Evolutionary conservation across 2,329 filamentous ascomycete genomes (phyloP).

Genomic region (Hortaea werneckii): DNA sequence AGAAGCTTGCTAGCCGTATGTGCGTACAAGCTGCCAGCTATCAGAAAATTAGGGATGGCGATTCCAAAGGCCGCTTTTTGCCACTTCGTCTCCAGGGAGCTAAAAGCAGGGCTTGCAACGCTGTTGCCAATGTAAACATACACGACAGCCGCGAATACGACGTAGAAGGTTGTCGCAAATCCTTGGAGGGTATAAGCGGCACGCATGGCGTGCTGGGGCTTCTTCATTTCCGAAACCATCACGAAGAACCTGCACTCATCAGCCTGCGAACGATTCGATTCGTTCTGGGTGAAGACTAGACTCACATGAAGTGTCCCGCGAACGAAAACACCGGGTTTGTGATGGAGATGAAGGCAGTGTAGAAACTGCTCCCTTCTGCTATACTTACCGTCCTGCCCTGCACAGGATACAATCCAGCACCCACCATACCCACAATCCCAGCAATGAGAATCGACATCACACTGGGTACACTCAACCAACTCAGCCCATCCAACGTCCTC

Average conservation of each 20-base stretch:
- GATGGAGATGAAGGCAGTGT: slow-evolving; percentile 49
- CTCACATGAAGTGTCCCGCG: slow-evolving; percentile 48
- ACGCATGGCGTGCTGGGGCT: slow-evolving; percentile 40
- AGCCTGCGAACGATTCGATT: background rate
- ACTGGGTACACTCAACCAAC: slow-evolving; percentile 53
- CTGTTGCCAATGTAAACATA: slow-evolving; percentile 41
- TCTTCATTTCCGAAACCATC: slow-evolving; percentile 44
- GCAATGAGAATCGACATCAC: slow-evolving; percentile 43
- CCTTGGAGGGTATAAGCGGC: slow-evolving; percentile 41
- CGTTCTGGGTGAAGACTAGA: slow-evolving; percentile 11
- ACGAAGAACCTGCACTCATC: slow-evolving; percentile 36
- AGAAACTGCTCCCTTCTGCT: slow-evolving; percentile 28
- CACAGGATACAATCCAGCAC: slow-evolving; percentile 43
- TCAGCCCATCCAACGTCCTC: slow-evolving; percentile 53
- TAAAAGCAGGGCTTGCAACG: slow-evolving; percentile 40
- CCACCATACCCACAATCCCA: slow-evolving; percentile 57
- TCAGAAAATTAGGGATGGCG: slow-evolving; percentile 41
- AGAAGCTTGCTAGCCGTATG: slow-evolving; percentile 44
- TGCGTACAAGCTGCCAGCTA: slow-evolving; percentile 41
- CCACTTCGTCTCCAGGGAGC: slow-evolving; percentile 37
- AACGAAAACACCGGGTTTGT: slow-evolving; percentile 61
- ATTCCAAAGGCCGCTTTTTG: slow-evolving; percentile 43
- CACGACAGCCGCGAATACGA: slow-evolving; percentile 40
- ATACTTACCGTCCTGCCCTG: slow-evolving; percentile 31
- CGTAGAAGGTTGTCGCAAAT: slow-evolving; percentile 42